phyloP scores from a whole-genome alignment of 768 basidiomycete species.

The Glaciozyma antarctica region DNA sequence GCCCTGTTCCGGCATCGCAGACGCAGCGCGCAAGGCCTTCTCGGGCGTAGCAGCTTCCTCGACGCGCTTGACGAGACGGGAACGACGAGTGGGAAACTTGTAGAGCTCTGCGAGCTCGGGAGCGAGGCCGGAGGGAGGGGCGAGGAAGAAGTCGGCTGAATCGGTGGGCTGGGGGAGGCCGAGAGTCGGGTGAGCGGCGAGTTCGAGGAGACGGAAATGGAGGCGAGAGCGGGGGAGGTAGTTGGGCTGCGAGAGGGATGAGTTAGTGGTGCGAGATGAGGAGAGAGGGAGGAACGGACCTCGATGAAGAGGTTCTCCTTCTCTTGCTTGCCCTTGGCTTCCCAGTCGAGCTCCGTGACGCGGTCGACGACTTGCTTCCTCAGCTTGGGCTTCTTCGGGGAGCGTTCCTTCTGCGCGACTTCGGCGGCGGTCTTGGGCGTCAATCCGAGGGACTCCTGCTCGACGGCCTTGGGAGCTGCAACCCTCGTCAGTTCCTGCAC shows the following conservation, averaged over 20 bases:
- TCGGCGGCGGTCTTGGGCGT: slow-evolving; percentile 48
- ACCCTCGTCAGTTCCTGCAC: too few species aligned
- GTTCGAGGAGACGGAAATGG: slow-evolving; percentile 75
- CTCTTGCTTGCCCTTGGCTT: slow-evolving; percentile 49
- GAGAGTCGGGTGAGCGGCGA: slow-evolving; percentile 77
- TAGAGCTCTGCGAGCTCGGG: slow-evolving; percentile 77
- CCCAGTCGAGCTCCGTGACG: slow-evolving; percentile 61
- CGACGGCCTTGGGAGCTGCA: not conserved
- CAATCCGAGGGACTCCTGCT: slow-evolving; percentile 21
- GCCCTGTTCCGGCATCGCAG: too few species aligned
- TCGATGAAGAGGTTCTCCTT: slow-evolving; percentile 55
- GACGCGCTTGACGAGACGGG: slow-evolving; percentile 21
- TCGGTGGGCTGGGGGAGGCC: slow-evolving; percentile 69
- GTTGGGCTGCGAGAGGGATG: slow-evolving; percentile 46
- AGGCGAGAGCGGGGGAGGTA: slow-evolving; percentile 76
- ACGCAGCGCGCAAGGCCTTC: not conserved
- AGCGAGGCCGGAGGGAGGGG: slow-evolving; percentile 74
- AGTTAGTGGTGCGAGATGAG: not conserved
- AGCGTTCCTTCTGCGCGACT: slow-evolving; percentile 41
- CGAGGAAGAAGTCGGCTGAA: slow-evolving; percentile 53
- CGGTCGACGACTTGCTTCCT: slow-evolving; percentile 80
- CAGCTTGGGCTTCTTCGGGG: slow-evolving; percentile 40
- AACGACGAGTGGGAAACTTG: slow-evolving; percentile 44
- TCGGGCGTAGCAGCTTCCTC: not conserved
- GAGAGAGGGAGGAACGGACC: slow-evolving; percentile 23